These are phyloP conservation scores for Solanum gandarillasii DNA, from an alignment of 257 asterid species.

Conservation along the genomic window DNA sequence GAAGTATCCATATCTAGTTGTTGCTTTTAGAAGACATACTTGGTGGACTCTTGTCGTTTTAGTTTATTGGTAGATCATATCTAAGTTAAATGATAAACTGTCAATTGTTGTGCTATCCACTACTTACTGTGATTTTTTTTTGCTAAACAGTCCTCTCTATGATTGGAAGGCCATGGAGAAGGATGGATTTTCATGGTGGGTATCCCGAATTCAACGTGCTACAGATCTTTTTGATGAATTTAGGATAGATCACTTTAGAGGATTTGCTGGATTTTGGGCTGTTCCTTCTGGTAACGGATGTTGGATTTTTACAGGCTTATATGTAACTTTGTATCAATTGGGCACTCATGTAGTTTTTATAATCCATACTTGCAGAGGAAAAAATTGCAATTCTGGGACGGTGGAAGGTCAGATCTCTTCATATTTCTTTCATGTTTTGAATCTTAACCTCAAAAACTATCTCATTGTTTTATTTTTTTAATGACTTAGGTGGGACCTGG, in stretches of 20 bases:
- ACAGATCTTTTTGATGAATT: slow-evolving; percentile 84
- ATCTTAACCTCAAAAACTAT: slow-evolving; percentile 6
- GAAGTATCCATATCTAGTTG: not conserved
- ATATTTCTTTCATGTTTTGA: slow-evolving; percentile 3
- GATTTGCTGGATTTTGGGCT: slow-evolving; percentile 99
- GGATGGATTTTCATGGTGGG: slow-evolving; percentile 93
- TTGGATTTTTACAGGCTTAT: slow-evolving; percentile 1
- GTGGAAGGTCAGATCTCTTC: slow-evolving; percentile 69
- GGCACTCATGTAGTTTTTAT: not conserved
- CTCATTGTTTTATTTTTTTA: slow-evolving; percentile 18
- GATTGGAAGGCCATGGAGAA: slow-evolving; percentile 95
- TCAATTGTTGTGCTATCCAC: not conserved
- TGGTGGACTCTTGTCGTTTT: not conserved
- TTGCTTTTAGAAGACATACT: not conserved
- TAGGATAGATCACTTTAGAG: slow-evolving; percentile 95
- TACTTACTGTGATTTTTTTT: slow-evolving; percentile 9
- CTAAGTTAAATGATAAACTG: not conserved
- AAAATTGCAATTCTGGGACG: slow-evolving; percentile 70
- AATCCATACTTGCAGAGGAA: slow-evolving; percentile 53
- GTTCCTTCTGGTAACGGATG: slow-evolving; percentile 79
- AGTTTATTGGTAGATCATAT: not conserved
- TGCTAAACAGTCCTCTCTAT: slow-evolving; percentile 65
- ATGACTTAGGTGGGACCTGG: slow-evolving; percentile 91
- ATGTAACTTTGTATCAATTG: not conserved
- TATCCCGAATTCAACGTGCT: slow-evolving; percentile 73